phyloP scores from a whole-genome alignment of 805 yeast genomes.

The Torulaspora maleeae region DNA sequence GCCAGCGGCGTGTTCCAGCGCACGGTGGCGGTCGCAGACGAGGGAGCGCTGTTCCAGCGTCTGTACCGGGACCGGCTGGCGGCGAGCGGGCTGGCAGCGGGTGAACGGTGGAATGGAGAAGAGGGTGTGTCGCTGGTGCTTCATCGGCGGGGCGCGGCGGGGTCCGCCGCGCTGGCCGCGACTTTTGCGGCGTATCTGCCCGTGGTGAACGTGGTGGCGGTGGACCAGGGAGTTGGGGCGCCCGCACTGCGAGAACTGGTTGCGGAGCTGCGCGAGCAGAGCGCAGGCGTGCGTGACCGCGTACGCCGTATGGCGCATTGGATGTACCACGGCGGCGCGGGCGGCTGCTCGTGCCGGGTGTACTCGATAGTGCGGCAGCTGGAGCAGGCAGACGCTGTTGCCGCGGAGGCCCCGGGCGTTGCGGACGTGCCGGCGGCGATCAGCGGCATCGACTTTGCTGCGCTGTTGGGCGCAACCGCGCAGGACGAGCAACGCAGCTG shows the following conservation, averaged over 20 bases:
- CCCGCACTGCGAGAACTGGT: background rate
- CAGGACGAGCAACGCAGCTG: slow-evolving; percentile 16
- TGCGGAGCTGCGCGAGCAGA: slow-evolving; percentile 5
- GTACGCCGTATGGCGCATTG: slow-evolving; percentile 30
- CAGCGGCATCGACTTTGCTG: slow-evolving; percentile 19
- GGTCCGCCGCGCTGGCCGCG: slow-evolving; percentile 15
- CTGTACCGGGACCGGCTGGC: slow-evolving; percentile 24
- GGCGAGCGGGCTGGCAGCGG: slow-evolving; percentile 6
- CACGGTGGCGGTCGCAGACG: slow-evolving; percentile 8
- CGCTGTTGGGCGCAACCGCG: slow-evolving; percentile 7
- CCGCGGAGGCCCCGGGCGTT: no score
- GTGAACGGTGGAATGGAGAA: slow-evolving; percentile 19
- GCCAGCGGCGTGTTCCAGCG: slow-evolving; percentile 11
- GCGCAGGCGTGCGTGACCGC: slow-evolving; percentile 14
- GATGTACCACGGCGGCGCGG: slow-evolving; percentile 26
- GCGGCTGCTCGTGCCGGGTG: slow-evolving; percentile 17
- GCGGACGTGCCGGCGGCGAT: slow-evolving; percentile 24
- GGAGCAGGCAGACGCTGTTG: no score
- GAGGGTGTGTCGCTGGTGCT: slow-evolving; percentile 26
- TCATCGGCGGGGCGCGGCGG: slow-evolving; percentile 6
- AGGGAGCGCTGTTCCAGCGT: slow-evolving; percentile 16
- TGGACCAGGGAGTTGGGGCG: slow-evolving; percentile 12
- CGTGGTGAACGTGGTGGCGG: slow-evolving; percentile 24
- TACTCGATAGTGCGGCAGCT: slow-evolving; percentile 32
- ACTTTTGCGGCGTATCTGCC: slow-evolving; percentile 23